Evolutionary conservation across 116 monocot genomes (phyloP).

Genomic region (Posidonia oceanica): DNA sequence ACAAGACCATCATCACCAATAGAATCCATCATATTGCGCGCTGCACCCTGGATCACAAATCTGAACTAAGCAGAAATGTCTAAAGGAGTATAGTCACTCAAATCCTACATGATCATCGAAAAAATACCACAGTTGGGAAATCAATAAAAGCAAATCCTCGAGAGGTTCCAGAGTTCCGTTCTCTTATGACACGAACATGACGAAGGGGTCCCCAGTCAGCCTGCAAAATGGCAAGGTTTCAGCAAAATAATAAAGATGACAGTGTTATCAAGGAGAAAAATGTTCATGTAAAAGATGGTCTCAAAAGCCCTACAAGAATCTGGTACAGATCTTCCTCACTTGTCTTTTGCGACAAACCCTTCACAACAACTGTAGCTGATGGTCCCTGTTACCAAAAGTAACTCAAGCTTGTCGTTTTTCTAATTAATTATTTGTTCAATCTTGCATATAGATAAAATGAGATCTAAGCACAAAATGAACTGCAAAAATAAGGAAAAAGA

Average conservation of each 20-base stretch:
- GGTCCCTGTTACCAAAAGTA: slow-evolving; percentile 33
- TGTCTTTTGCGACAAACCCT: slow-evolving; percentile 86
- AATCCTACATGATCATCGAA: background rate
- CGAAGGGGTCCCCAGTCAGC: slow-evolving; percentile 93
- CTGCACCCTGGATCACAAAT: slow-evolving; percentile 52
- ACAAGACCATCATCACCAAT: slow-evolving; percentile 69
- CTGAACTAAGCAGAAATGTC: background rate
- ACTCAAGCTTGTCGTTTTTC: background rate
- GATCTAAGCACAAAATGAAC: too few relatives aligned
- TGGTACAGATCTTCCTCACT: slow-evolving; percentile 89
- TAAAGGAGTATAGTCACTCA: background rate
- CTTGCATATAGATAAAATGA: background rate
- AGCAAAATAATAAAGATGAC: background rate
- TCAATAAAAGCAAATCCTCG: slow-evolving; percentile 99
- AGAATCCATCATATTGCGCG: slow-evolving; percentile 75
- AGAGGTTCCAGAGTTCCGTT: slow-evolving; percentile 78
- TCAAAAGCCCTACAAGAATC: slow-evolving; percentile 50
- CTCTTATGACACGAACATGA: slow-evolving; percentile 91
- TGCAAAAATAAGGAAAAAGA: background rate
- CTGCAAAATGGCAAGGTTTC: slow-evolving; percentile 26
- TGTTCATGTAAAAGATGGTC: background rate
- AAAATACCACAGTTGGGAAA: slow-evolving; percentile 76
- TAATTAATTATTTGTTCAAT: background rate
- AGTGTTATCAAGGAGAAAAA: slow-evolving; percentile 4
- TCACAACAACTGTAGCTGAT: slow-evolving; percentile 91